Base-by-base conservation (phyloP, 768 basidiomycete species). In the Tubosaeta brunneosetosa region DNA sequence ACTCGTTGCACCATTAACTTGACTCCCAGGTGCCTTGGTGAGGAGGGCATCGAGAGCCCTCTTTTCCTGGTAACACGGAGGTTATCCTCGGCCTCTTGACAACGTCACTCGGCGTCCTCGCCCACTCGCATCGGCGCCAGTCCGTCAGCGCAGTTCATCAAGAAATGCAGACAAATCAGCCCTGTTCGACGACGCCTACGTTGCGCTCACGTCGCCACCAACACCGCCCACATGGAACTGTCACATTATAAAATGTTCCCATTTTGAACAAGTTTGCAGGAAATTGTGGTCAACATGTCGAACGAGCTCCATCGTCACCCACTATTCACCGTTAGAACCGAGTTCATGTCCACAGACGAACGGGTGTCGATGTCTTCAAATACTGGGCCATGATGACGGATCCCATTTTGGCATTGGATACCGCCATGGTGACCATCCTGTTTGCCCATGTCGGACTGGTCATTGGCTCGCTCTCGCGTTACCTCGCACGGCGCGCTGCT, bases 341-440 rank as follows among this genome's bases (percentile, higher is more conserved):
- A 80, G 56, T 70, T 73, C 36, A 70, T 80, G 50, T 67, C 75
- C 3, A 61, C 60, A 5, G 75, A 81, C 57, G 77, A 80, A 49
- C 73, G 74, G 44, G 69, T 79, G n/a, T 70, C 73, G 13, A 59
- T 82, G 2, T 77, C 80, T 2, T 82, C 1, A 73, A 65, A 46
- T 83, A 77, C 56, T 82, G 82, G 81, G 67, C 69, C 2, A 63
- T 83, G 68, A 77, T 80, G 68, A 75, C 64, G 19, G 80, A 83
- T 58, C 80, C 80, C 1, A 76, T 81, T 34, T 71, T 74, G 57
- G 71, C 75, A 12, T 58, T 77, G 33, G 81, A 83, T 55, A 74
- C 74, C 33, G 79, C 81, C 37, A 75, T 78, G 73, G 76, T 76
- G 60, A 81, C 77, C 7, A 75, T 83, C 37, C 51, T 83, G 47